These are phyloP conservation scores for Sechiopsis laciniata DNA, from an alignment of 306 rosid species.

Conservation along the genomic window DNA sequence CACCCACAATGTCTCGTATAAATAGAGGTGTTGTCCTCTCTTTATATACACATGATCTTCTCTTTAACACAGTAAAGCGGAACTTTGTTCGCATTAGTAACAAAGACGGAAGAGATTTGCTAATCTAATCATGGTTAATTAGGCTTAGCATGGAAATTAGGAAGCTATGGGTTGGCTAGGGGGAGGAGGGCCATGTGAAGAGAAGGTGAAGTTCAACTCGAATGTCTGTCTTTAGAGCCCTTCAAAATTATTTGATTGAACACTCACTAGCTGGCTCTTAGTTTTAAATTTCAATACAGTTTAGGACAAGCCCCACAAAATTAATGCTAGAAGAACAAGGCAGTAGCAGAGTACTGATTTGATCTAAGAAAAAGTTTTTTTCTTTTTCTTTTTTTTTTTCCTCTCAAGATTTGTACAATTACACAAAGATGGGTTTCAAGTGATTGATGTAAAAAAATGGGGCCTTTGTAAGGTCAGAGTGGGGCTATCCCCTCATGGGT, in stretches of 20 bases:
- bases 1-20: no score
- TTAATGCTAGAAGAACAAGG: constrained; percentile 27
- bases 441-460: constrained; percentile 3
- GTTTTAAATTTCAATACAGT: background rate
- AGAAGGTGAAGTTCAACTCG: constrained; percentile 11
- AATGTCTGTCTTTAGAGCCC: constrained; percentile 15
- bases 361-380: background rate
- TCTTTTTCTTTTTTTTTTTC: background rate
- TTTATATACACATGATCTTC: background rate
- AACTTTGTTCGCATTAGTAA: no score
- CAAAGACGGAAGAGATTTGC: background rate
- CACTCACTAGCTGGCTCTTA: constrained; percentile 7
- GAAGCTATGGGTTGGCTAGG: background rate
- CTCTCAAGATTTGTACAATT: background rate
- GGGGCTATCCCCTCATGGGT: constrained; percentile 40
- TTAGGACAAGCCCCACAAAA: background rate
- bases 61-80: no score
- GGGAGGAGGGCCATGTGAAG: constrained; percentile 18
- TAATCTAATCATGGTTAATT: background rate
- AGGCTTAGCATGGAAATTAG: background rate
- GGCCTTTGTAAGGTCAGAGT: constrained; percentile 20
- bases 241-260: constrained; percentile 18
- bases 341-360: background rate
- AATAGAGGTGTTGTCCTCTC: no score
- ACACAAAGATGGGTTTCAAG: constrained; percentile 6